phyloP scores from a whole-genome alignment of 2,329 filamentous ascomycete genomes.

The Alternaria angustiovoidea region DNA sequence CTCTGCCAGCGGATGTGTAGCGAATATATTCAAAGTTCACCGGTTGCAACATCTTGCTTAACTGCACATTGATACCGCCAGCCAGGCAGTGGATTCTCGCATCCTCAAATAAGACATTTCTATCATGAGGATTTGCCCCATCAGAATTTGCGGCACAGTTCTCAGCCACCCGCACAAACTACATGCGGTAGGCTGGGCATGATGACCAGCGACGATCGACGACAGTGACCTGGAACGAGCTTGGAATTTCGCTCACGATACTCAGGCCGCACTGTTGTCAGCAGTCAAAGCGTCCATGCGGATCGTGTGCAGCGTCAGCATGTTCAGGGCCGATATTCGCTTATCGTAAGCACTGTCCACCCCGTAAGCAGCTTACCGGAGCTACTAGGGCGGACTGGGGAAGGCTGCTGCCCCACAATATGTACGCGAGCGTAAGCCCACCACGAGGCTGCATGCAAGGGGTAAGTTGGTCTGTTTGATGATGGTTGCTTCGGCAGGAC shows the following conservation, averaged over 20 bases:
- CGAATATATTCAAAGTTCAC: neutral
- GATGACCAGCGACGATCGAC: neutral
- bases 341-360: no score
- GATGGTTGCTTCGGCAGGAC: neutral
- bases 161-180: neutral
- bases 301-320: no score
- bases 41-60: neutral
- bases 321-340: no score
- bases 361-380: no score
- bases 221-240: neutral
- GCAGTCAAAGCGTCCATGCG: neutral
- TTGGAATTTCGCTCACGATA: neutral
- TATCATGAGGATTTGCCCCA: neutral
- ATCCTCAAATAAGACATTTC: neutral
- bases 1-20: conserved; percentile 1
- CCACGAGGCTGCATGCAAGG: neutral
- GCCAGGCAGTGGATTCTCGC: neutral
- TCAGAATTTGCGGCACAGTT: conserved; percentile 3
- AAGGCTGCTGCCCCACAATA: neutral
- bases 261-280: neutral
- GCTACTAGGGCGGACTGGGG: neutral
- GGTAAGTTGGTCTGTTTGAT: neutral
- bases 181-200: neutral
- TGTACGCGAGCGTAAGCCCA: neutral
- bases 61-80: neutral